Evolutionary conservation across 306 rosid genomes (phyloP), one percentile per base, ranked within the genome.

Genomic region (Cicer pinnatifidum): DNA sequence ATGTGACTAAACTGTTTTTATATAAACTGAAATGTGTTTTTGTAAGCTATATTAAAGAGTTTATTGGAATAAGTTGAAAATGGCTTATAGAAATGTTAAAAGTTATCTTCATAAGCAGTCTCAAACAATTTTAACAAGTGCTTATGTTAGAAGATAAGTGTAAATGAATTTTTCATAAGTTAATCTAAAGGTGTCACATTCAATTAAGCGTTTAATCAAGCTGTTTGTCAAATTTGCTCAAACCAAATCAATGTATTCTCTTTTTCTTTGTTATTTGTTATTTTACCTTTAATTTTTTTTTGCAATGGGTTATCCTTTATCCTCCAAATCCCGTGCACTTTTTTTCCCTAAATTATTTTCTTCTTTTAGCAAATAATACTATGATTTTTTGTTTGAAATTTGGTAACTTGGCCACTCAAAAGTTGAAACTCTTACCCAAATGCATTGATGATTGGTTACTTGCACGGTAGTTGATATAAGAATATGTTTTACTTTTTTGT

Each of bases 331-430:
- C 71, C 53, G 19, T 43, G 17, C 53, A 41, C 13, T 35, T n/a
- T 60, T 11, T 60, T 35, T 37, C 71, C 48, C 8, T 67, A 40
- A 15, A n/a, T 45, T 19, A 15, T 4, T 63, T 63, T 51, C 15
- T 15, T 51, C 57, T 51, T 50, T 13, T 40, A 15, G 69, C 50
- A 44, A 19, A 67, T 12, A 20, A 67, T 67, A 28, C 33, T 28
- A 28, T 11, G 19, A 6, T 20, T 19, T 67, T 12, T 67, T 67
- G 20, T 67, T 66, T 54, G 19, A 43, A 45, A 66, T 38, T 19
- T 67, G 71, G 71, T 67, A 45, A 67, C 20, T 20, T 6, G 57
- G 19, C 17, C 12, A 1, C 19, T 66, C 35, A 9, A 63, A 64
- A 41, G 8, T 16, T 41, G 8, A 40, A 41, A 40, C 35, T 9